Evolutionary conservation across 1,139 yeast genomes (phyloP).

Genomic region (Pneumocystis sp.): DNA sequence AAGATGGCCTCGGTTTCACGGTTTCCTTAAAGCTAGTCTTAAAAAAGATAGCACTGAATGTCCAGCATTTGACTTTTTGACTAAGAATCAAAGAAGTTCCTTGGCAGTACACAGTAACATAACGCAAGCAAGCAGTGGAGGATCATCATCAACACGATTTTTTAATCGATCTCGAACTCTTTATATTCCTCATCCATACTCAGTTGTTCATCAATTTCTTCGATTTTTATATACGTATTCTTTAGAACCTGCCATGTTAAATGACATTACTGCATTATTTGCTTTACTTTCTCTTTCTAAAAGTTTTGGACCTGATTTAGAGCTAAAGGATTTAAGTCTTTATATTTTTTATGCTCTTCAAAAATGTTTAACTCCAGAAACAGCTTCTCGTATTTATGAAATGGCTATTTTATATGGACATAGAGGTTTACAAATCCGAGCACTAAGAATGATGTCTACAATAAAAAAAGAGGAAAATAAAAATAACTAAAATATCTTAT

Average conservation of each 20-base stretch:
- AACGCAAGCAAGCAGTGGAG: background rate
- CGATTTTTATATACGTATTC: slow-evolving; percentile 8
- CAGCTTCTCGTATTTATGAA: slow-evolving; percentile 7
- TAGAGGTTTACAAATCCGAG: slow-evolving; percentile 10
- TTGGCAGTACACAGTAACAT: background rate
- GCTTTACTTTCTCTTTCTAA: slow-evolving; percentile 1
- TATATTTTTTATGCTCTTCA: slow-evolving; percentile 4
- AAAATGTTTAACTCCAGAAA: background rate
- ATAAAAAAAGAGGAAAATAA: background rate
- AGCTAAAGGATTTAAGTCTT: background rate
- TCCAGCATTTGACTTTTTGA: background rate
- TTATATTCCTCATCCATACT: slow-evolving; percentile 8
- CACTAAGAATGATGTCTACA: slow-evolving; percentile 3
- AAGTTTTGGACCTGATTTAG: background rate
- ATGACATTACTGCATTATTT: background rate
- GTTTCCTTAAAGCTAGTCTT: background rate
- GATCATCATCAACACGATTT: background rate
- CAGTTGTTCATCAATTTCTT: slow-evolving; percentile 6
- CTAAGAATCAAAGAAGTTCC: background rate
- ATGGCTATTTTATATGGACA: slow-evolving; percentile 7
- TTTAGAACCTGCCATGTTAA: slow-evolving; percentile 1
- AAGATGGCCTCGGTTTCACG: slow-evolving; percentile 8
- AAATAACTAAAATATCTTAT: background rate
- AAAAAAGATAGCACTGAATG: background rate
- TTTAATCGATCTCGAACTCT: slow-evolving; percentile 5